Percentiles rank a stretch among this genome's conserved stretches.
Evolutionary conservation across 1,139 yeast species (phyloP).

Genomic region (Saccharomycopsis phalli): DNA sequence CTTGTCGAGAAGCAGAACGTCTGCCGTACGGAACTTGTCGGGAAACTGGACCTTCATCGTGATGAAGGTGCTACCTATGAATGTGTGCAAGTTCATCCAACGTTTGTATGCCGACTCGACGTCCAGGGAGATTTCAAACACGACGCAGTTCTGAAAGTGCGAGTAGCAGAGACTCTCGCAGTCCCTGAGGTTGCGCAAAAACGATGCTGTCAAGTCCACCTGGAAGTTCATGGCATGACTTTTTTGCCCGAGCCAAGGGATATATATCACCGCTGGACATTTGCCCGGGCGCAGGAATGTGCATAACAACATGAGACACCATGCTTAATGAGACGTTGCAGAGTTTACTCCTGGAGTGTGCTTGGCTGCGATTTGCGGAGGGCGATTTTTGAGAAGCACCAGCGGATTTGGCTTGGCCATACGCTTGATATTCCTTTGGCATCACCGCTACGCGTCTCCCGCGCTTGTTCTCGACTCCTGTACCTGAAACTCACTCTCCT

Average conservation of each 20-base stretch:
- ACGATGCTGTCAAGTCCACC: slow-evolving; percentile 6
- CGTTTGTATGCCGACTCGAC: slow-evolving; percentile 13
- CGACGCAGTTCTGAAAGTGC: slow-evolving; percentile 12
- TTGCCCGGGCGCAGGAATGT: not conserved
- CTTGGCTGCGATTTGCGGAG: too few species aligned
- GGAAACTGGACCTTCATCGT: slow-evolving; percentile 11
- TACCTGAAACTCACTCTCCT: too few species aligned
- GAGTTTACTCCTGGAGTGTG: not conserved
- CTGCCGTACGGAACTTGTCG: slow-evolving; percentile 3
- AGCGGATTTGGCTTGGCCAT: too few species aligned
- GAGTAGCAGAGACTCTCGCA: slow-evolving; percentile 9
- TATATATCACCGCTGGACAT: not conserved
- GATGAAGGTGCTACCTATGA: slow-evolving; percentile 9
- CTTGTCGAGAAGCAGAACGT: not conserved
- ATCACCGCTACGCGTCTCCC: too few species aligned
- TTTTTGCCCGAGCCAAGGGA: not conserved
- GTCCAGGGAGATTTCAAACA: slow-evolving; percentile 13
- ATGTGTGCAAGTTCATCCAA: slow-evolving; percentile 18
- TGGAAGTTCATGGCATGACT: slow-evolving; percentile 13
- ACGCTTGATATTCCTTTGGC: too few species aligned
- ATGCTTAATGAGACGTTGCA: not conserved
- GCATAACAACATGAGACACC: not conserved
- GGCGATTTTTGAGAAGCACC: too few species aligned
- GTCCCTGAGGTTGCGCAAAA: slow-evolving; percentile 12
- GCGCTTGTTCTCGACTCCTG: too few species aligned